Evolutionary conservation across 768 basidiomycete species (phyloP).

Genomic region (Suillus fuscotomentosus): DNA sequence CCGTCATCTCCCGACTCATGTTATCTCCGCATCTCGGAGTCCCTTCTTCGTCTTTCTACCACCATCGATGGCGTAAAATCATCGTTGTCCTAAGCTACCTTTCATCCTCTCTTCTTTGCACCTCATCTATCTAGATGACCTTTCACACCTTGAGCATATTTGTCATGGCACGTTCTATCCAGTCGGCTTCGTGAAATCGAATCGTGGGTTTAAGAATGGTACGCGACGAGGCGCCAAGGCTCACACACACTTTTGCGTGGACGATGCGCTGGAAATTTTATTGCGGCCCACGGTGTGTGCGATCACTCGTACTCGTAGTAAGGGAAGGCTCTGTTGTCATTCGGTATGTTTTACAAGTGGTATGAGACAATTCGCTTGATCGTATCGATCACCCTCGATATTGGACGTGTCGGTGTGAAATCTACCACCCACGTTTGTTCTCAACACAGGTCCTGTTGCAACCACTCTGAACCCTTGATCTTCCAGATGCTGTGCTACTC

Average conservation of each 20-base stretch:
- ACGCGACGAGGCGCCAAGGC: not conserved
- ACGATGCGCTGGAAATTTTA: not conserved
- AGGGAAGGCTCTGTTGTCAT: not conserved
- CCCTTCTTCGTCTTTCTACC: not conserved
- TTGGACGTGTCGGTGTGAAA: not conserved
- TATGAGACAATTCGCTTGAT: not conserved
- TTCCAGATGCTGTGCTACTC: not conserved
- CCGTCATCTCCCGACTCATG: not conserved
- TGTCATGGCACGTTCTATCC: not conserved
- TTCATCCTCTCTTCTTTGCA: not conserved
- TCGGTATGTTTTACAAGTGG: not conserved
- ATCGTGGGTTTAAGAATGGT: not conserved
- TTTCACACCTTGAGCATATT: not conserved
- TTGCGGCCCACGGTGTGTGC: not conserved
- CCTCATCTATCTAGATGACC: not conserved
- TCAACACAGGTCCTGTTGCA: not conserved
- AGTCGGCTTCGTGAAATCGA: not conserved
- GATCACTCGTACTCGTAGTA: not conserved
- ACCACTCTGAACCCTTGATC: not conserved
- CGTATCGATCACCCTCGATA: not conserved
- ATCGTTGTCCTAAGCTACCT: not conserved
- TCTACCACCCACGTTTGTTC: not conserved
- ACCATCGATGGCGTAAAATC: not conserved
- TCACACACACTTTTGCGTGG: not conserved
- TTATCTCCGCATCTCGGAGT: not conserved